Base-by-base conservation (phyloP, 768 basidiomycete genomes). In the Gloeopeniophorella convolvens region DNA sequence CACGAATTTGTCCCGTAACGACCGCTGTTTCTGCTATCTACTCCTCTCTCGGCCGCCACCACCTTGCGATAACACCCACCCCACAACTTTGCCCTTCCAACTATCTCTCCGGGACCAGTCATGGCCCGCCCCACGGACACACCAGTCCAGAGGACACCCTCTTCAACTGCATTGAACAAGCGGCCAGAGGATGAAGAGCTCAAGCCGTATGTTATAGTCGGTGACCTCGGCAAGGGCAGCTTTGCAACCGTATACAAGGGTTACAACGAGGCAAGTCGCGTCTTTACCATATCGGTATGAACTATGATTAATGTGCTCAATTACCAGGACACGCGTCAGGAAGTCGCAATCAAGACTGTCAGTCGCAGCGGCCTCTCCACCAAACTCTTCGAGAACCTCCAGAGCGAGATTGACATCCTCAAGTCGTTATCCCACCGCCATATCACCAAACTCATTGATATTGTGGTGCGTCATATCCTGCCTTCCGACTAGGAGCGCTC, bases 161-260 rank as follows among this genome's bases (percentile, higher is more conserved):
- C 51, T n/a, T n/a, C n/a, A n/a, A n/a, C n/a, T n/a, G n/a, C n/a
- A n/a, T 54, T 51, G 4, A 45, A 30, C 26, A 57, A 42, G 26
- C 59, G 56, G 42, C 32, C 66, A 9, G 83, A 86, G 49, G 83
- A 87, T 53, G 80, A 85, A 52, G 85, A 89, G 57, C 72, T 80
- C 37, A 77, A 71, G 58, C 89, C 89, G 23, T 91, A 90, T 60
- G 75, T 91, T 56, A 80, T 91, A 54, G 79, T 80, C 7, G 72
- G 70, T 48, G 80, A 87, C 60, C 82, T 92, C 47, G 89, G 89
- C 30, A 89, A 87, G 65, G 95, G 95, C 15, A 92, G 88, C 65
- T 98, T 98, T 67, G 95, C 95, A 13, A 95, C 87, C 0, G 95
- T 99, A 33, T 94, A 90, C 67, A 89, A 90, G 59, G 94, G 91